A percentile compares a stretch with the other conserved stretches of the same genome.
These are phyloP conservation scores for Citrullus amarus DNA, from an alignment of 306 rosid genomes.

Conservation along the genomic window DNA sequence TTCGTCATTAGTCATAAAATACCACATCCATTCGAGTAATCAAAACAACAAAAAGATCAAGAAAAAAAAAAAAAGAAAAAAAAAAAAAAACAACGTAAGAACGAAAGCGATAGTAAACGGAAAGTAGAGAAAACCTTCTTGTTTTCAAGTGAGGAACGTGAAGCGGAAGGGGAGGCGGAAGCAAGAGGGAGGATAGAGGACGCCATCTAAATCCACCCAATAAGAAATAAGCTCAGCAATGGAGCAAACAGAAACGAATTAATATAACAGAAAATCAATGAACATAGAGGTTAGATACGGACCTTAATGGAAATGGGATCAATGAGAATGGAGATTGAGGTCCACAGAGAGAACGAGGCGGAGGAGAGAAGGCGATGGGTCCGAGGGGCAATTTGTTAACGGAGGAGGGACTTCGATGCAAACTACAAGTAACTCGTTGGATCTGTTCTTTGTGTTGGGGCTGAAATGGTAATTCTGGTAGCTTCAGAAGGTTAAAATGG, in stretches of 20 bases:
- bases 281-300: not conserved
- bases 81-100: not conserved
- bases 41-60: not conserved
- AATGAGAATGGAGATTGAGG: not conserved
- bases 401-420: not conserved
- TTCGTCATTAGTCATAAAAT: not conserved
- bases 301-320: not conserved
- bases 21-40: not conserved
- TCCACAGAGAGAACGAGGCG: not conserved
- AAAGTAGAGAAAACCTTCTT: slow-evolving; percentile 30
- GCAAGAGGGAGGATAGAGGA: slow-evolving; percentile 48
- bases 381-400: not conserved
- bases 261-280: not conserved
- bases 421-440: not conserved
- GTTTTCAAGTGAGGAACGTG: slow-evolving; percentile 25
- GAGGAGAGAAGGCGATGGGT: not conserved
- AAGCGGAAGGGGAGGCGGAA: slow-evolving; percentile 34
- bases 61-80: not conserved
- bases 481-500: not conserved
- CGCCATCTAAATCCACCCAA: slow-evolving; percentile 26
- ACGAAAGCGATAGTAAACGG: not conserved
- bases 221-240: not conserved
- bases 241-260: not conserved
- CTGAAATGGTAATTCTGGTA: not conserved
- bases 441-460: not conserved